Evolutionary conservation across 2,329 filamentous ascomycete species (phyloP), one percentile per base, ranked within the genome.

Genomic region (Penicillium hordei): DNA sequence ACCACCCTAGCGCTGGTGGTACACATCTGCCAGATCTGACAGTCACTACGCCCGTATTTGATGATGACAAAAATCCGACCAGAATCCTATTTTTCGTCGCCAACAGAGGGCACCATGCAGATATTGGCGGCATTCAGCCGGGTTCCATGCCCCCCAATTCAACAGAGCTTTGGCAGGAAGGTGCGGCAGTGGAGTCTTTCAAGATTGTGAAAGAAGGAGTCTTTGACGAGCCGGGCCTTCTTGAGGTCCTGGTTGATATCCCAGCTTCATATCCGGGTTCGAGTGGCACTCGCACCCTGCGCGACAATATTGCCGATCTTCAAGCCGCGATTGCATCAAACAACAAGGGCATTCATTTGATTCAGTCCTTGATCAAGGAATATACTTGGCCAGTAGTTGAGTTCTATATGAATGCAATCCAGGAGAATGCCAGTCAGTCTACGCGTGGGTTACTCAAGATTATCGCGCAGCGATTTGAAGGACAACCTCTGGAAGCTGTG

Each of bases 21-120:
- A 93, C 89, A 0, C 89, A 93, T 77, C 75, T 93, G 23, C 89
- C 89, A 0, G 89, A 92, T 66, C 87, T 92, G 44, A 92, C 89
- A 0, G 84, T 91, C 33, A 83, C 90, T 54, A 91, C 89, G 49
- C 89, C 89, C 0, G 88, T 88, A 0, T 92, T 91, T 70, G 83
- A 88, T 81, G 85, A 84, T 2, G 81, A 88, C 3, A 48, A 52
- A 7, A 38, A 38, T 17, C 34, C 34, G 17, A 38, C 34, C n/a
- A 38, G 19, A 10, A 38, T 38, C 1, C 17, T 38, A n/a, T 38
- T 38, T n/a, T 38, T n/a, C 4, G 88, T 89, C 0, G 89, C 89
- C 0, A 89, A 86, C 1, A 81, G 89, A 21, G 89, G 88, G 0
- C 89, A 92, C 70, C 89, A 91, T 66, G 58, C 64, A 1, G 65